phyloP scores from a whole-genome alignment of 345 rosid species.

The Rhodamnia argentea region DNA sequence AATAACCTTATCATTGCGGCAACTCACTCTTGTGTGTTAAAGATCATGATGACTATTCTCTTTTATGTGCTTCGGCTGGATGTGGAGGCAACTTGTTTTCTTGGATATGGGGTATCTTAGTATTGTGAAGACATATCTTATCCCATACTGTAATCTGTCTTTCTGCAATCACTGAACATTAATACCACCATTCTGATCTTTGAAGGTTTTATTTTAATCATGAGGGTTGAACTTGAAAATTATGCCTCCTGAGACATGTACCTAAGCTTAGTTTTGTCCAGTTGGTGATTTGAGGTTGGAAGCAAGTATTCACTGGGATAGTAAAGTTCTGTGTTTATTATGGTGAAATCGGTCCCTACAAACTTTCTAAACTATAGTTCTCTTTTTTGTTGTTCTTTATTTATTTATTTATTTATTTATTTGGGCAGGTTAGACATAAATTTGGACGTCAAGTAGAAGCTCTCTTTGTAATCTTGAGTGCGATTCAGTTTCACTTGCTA shows the following conservation, averaged over 20 bases:
- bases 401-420: neutral
- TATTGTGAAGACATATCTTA: neutral
- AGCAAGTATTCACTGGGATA: neutral
- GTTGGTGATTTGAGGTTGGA: neutral
- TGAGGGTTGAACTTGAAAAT: neutral
- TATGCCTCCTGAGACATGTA: neutral
- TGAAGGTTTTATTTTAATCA: neutral
- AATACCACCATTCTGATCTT: neutral
- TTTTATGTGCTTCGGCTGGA: neutral
- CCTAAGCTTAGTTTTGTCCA: neutral
- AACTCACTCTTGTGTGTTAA: neutral
- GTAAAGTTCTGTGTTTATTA: neutral
- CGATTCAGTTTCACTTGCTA: constrained; percentile 81
- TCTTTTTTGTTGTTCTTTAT: neutral
- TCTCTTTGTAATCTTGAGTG: constrained; percentile 77
- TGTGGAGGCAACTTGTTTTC: neutral
- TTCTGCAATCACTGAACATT: neutral
- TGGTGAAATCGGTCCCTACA: neutral
- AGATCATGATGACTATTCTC: neutral
- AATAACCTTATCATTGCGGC: neutral
- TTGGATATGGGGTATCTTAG: neutral
- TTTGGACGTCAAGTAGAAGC: constrained; percentile 93
- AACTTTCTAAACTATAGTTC: neutral
- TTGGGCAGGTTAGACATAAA: constrained; percentile 54
- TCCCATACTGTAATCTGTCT: neutral